Base-by-base conservation (phyloP, 1,284 basidiomycete genomes). In the Ceratobasidium sp. region DNA sequence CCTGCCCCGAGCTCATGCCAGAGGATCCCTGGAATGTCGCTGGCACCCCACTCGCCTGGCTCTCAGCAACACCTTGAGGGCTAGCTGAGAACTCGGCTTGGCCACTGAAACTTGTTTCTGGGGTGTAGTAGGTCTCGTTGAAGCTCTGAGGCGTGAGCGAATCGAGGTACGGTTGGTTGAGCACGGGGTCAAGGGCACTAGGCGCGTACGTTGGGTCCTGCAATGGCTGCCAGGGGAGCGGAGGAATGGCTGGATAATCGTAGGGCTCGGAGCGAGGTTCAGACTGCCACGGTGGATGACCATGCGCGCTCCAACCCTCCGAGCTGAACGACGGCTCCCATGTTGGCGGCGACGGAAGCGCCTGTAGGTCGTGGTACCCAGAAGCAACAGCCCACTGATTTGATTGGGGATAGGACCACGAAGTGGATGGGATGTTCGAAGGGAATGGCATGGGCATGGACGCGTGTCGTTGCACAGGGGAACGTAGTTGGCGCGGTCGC, bases 231-330 rank as follows among this genome's bases (percentile, higher is more conserved):
- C 71, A 74, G n/a, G 71, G 71, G 19, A 74, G 71, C 11, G 71
- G 71, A 17, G 71, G 71, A 25, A 74, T 74, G 43, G 71, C 51
- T 74, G 57, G 59, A 65, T 74, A 64, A n/a, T 17, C 59, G 40
- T 74, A 74, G 9, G 71, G 61, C 11, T 46, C 71, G 17, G 59
- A 13, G 8, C 19, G 11, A 37, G 46, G 59, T 25, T 29, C 59
- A 7, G 71, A 19, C 34, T 74, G 71, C 71, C 71, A 74, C 19
- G 59, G 9, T 40, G 71, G 22, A 34, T 65, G 43, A 19, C 32
- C 44, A 19, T 44, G 56, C 29, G 54, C 46, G 71, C 51, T 54
- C 71, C 71, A 74, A 40, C 59, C 71, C 59, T 74, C 71, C 43
- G 71, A 62, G 34, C 25, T 64, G 59, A 74, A 64, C 4, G 71